Evolutionary conservation across 208 protist species (phyloP), one percentile per base, ranked within the genome.

Genomic region (Leishmania amazonensis): DNA sequence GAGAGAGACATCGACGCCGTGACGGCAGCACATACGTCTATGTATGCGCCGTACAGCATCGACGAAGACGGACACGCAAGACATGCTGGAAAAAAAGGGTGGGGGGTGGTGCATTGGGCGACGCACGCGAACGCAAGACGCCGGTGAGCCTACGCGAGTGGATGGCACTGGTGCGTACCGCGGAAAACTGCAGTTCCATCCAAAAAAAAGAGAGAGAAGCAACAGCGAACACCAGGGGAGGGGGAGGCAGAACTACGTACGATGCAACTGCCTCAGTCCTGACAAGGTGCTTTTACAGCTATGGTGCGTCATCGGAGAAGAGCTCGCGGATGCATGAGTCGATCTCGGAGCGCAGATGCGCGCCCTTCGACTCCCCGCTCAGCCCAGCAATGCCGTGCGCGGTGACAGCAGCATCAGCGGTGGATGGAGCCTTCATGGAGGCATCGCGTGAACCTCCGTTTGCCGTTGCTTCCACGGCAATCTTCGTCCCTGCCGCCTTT

Each of bases 301-400:
- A 17, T 57, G 13, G 24, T 42, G 5, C 45, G 3, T 75, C 62
- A 9, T 81, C 76, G 5, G 82, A 57, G 58, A 85, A 85, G 57
- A 85, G 82, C 35, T 81, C 82, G 2, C 45, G 82, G 49, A 85
- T 85, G 28, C 24, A 74, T 11, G 60, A 74, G 53, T 85, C 82
- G 58, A 85, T 49, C 40, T 81, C 72, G 7, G 68, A 71, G 70
- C 60, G 79, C 31, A 85, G 42, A 3, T n/a, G 76, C 38, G 54
- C 57, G 35, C 3, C 28, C 11, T 62, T 64, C 57, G 40, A 6
- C 45, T 35, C 65, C 4, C 28, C 11, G 2, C 15, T n/a, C 40
- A 24, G 17, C 51, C 28, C 53, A 51, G 19, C 54, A 76, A 7
- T 28, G 68, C 47, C 17, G 7, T 58, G 19, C 1, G 31, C 72